Conservation (phyloP, 352 stramenopile genomes). For the Albugo laibachii region DNA sequence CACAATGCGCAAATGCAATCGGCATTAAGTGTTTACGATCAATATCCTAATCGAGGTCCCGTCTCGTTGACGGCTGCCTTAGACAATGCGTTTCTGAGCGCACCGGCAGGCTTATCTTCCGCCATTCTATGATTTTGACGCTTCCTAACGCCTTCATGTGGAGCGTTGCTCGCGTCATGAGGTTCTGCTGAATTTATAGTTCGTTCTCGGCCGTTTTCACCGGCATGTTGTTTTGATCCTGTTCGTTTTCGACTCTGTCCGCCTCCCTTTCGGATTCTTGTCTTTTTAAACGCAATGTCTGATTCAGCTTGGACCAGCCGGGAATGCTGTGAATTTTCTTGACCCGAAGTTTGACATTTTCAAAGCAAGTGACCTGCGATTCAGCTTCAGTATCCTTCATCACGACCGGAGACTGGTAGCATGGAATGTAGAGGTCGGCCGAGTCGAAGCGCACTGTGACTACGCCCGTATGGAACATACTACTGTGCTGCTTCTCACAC, state of each 20-base stretch:
- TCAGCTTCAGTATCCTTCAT: conserved; percentile 45
- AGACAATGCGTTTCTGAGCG: no score
- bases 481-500: conserved; percentile 56
- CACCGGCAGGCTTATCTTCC: no score
- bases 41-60: no score
- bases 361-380: conserved; percentile 19
- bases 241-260: neutral
- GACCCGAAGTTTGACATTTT: conserved; percentile 42
- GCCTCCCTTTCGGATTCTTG: neutral
- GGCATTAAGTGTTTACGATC: no score
- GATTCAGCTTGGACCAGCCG: conserved; percentile 26
- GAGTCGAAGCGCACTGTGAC: conserved; percentile 45
- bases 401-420: conserved; percentile 58
- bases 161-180: no score
- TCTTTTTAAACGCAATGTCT: neutral
- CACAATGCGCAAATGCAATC: no score
- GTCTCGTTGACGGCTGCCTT: no score
- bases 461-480: conserved; percentile 35
- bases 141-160: no score
- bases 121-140: no score
- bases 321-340: conserved; percentile 66
- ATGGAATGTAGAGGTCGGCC: conserved; percentile 72
- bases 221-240: neutral
- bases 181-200: no score
- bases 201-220: no score